phyloP scores from a whole-genome alignment of 164 flowering plant genomes.

The Aristolochia contorta region DNA sequence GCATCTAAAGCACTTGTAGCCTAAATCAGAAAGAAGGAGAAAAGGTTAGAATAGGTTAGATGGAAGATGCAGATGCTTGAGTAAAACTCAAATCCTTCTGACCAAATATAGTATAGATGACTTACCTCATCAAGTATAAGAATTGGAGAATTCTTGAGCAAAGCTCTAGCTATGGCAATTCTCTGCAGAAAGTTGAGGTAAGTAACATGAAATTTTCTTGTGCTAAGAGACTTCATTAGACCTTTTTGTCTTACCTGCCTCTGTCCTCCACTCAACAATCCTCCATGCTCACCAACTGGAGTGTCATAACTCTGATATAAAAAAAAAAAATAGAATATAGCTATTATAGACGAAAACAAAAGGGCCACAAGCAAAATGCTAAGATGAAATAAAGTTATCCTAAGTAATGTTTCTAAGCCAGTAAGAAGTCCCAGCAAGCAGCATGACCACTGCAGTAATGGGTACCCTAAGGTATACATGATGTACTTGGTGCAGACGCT shows the following conservation, averaged over 20 bases:
- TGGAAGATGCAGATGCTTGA: too few relatives aligned
- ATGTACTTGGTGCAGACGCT: too few relatives aligned
- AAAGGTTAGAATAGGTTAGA: background rate
- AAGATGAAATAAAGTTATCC: too few relatives aligned
- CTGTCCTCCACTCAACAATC: slow-evolving; percentile 92
- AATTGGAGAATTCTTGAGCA: slow-evolving; percentile 88
- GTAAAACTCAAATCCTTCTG: too few relatives aligned
- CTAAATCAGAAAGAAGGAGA: slow-evolving; percentile 24
- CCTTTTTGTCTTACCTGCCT: slow-evolving; percentile 57
- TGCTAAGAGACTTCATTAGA: background rate
- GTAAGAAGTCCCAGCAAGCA: too few relatives aligned
- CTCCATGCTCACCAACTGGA: slow-evolving; percentile 94
- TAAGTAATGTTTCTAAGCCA: too few relatives aligned
- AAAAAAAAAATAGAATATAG: slow-evolving; percentile 1
- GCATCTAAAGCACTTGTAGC: slow-evolving; percentile 96
- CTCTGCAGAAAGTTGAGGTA: slow-evolving; percentile 44
- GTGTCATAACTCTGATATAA: slow-evolving; percentile 79
- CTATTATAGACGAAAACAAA: too few relatives aligned
- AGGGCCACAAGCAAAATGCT: too few relatives aligned
- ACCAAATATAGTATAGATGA: background rate
- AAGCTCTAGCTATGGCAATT: slow-evolving; percentile 92
- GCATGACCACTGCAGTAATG: too few relatives aligned
- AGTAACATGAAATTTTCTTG: background rate
- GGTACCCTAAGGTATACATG: too few relatives aligned
- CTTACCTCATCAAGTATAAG: slow-evolving; percentile 88